Conservation (phyloP, 2,329 filamentous ascomycete species). For the Pseudogymnoascus destructans region DNA sequence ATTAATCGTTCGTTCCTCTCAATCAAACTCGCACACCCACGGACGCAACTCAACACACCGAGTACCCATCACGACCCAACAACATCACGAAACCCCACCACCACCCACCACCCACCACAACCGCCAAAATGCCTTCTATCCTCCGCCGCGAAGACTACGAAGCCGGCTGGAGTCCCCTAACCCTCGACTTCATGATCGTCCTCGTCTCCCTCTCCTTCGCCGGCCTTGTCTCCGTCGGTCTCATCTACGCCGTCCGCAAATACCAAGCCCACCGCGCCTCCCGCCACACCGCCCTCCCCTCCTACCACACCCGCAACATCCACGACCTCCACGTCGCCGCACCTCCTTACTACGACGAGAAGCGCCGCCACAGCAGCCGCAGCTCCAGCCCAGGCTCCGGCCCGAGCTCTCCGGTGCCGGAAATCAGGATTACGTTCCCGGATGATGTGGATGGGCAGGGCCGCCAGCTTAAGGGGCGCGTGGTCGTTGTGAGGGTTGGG, state of each 20-base stretch:
- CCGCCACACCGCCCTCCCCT: conserved; percentile 46
- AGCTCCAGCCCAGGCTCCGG: conserved; percentile 63
- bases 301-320: conserved; percentile 49
- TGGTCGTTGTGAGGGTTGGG: conserved; percentile 83
- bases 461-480: conserved; percentile 68
- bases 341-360: conserved; percentile 51
- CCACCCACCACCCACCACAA: background rate
- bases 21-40: background rate
- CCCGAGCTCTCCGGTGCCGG: conserved; percentile 70
- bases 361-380: conserved; percentile 41
- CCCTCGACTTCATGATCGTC: conserved; percentile 66
- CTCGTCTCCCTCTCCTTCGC: conserved; percentile 68
- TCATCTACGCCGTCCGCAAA: conserved; percentile 57
- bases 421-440: conserved; percentile 97
- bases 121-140: conserved; percentile 23
- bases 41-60: background rate
- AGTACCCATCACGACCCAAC: background rate
- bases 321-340: conserved; percentile 42
- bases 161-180: conserved; percentile 41
- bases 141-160: conserved; percentile 38
- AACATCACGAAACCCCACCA: background rate
- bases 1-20: background rate
- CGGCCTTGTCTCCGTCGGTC: conserved; percentile 51
- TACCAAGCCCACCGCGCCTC: conserved; percentile 26
- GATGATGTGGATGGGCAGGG: conserved; percentile 84